Evolutionary conservation across 2,329 filamentous ascomycete species (phyloP).

Genomic region (Coniella vitis): DNA sequence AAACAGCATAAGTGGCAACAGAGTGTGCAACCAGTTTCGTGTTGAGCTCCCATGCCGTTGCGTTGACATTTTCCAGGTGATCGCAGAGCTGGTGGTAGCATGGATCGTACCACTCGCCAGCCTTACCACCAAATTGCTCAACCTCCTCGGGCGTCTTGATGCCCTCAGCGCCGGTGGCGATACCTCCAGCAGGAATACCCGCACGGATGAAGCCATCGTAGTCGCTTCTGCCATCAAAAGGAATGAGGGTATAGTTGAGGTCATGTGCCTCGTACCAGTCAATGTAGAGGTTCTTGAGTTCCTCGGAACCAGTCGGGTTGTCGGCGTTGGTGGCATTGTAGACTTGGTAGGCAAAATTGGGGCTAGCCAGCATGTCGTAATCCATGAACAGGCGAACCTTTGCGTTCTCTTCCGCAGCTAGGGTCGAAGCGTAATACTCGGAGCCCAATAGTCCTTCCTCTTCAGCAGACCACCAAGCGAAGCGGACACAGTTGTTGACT

Average conservation of each 20-base stretch:
- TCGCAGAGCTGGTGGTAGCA: conserved; percentile 60
- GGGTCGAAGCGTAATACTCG: conserved; percentile 51
- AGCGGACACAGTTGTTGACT: conserved; percentile 60
- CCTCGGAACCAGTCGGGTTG: conserved; percentile 63
- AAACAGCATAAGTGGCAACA: conserved; percentile 16
- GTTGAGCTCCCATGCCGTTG: conserved; percentile 55
- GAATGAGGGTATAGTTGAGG: conserved; percentile 61
- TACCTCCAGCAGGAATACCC: conserved; percentile 67
- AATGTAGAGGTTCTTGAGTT: conserved; percentile 61
- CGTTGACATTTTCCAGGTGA: conserved; percentile 49
- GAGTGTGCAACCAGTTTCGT: conserved; percentile 33
- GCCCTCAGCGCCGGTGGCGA: conserved; percentile 72
- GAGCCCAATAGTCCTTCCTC: conserved; percentile 61
- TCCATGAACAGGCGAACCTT: conserved; percentile 63
- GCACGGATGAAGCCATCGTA: conserved; percentile 70
- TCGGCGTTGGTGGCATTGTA: conserved; percentile 66
- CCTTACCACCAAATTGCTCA: conserved; percentile 62
- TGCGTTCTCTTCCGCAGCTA: conserved; percentile 50
- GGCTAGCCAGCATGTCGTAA: conserved; percentile 64
- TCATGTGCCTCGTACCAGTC: conserved; percentile 58
- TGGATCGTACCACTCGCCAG: conserved; percentile 52
- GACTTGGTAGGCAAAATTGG: conserved; percentile 60
- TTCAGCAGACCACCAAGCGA: conserved; percentile 62
- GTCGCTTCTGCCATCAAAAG: conserved; percentile 73
- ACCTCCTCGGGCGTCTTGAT: conserved; percentile 64